Percentiles rank a stretch among this genome's conserved stretches.
These are phyloP conservation scores for Aspergillus sclerotiicarbonarius DNA, from an alignment of 495 filamentous ascomycete genomes.

Conservation along the genomic window DNA sequence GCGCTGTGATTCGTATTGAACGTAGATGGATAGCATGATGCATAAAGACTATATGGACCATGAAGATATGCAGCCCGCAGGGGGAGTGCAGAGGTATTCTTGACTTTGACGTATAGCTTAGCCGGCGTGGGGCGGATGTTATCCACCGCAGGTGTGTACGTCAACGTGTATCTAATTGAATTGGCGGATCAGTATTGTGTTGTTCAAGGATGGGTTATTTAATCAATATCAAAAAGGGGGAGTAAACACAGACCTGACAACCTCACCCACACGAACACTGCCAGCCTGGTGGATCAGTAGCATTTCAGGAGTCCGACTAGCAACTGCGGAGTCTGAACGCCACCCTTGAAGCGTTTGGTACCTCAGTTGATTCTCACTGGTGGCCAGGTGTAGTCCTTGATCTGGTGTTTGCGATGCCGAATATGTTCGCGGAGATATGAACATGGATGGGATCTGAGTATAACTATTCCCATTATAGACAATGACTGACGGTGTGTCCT, in stretches of 20 bases:
- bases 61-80: slow-evolving; percentile 93
- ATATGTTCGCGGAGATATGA: slow-evolving; percentile 51
- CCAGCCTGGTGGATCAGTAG: slow-evolving; percentile 85
- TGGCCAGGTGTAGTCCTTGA: slow-evolving; percentile 21
- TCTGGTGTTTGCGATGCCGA: slow-evolving; percentile 44
- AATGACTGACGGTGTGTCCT: too few species aligned
- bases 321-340: slow-evolving; percentile 25
- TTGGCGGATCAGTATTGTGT: slow-evolving; percentile 1
- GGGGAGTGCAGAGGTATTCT: slow-evolving; percentile 86
- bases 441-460: slow-evolving; percentile 40
- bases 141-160: slow-evolving; percentile 86
- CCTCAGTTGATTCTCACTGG: slow-evolving; percentile 21
- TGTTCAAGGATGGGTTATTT: not conserved
- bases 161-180: slow-evolving; percentile 73
- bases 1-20: slow-evolving; percentile 78
- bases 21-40: slow-evolving; percentile 74
- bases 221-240: not conserved
- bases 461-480: slow-evolving; percentile 24
- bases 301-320: slow-evolving; percentile 54
- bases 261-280: slow-evolving; percentile 87
- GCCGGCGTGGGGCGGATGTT: slow-evolving; percentile 80
- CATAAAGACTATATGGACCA: slow-evolving; percentile 87
- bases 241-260: slow-evolving; percentile 59
- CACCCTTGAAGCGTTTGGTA: slow-evolving; percentile 44
- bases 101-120: slow-evolving; percentile 77